Percentiles rank a stretch among this genome's conserved stretches.
Conservation (phyloP, 2,329 filamentous ascomycete genomes). For the Aspergillus japonicus region DNA sequence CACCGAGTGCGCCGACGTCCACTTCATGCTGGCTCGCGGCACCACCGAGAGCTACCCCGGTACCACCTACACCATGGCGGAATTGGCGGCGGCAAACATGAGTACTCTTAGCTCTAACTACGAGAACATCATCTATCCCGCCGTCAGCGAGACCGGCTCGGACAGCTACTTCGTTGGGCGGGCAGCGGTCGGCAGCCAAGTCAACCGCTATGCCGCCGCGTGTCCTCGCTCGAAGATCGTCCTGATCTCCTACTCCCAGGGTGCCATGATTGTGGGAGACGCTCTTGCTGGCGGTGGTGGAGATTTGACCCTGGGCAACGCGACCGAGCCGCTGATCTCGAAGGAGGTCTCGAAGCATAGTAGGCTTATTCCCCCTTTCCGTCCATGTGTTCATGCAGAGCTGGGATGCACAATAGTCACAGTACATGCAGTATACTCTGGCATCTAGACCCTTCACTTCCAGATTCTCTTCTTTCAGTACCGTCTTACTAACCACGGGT, state of each 20-base stretch:
- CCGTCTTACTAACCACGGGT: no score
- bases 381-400: no score
- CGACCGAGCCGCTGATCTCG: background rate
- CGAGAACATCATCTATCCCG: background rate
- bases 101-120: background rate
- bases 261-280: background rate
- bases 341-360: background rate
- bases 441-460: no score
- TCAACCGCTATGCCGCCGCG: background rate
- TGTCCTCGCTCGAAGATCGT: background rate
- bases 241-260: background rate
- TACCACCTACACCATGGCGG: background rate
- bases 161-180: background rate
- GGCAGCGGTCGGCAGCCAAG: background rate
- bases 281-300: background rate
- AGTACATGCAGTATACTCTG: no score
- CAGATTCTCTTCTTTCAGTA: accelerated
- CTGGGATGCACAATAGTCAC: no score
- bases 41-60: background rate
- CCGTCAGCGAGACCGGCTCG: background rate
- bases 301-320: background rate
- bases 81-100: background rate
- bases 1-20: background rate
- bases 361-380: background rate
- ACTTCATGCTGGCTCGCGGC: background rate